Evolutionary conservation across 1,284 basidiomycete genomes (phyloP).

Genomic region (Ganoderma resinaceum): DNA sequence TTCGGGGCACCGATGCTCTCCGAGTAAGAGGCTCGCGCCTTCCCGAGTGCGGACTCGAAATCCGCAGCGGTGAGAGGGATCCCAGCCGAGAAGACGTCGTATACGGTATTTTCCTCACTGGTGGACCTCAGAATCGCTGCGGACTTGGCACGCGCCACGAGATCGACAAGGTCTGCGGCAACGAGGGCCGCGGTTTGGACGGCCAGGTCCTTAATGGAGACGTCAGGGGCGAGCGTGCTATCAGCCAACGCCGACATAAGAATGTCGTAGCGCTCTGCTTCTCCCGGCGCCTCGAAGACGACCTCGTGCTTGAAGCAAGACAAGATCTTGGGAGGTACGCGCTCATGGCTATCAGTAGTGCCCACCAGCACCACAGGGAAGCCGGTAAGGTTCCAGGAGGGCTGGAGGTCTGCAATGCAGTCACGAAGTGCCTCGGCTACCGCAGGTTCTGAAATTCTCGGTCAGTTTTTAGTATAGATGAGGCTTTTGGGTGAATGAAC

Average conservation of each 20-base stretch:
- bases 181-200: constrained; percentile 93
- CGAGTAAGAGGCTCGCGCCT: constrained; percentile 83
- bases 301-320: constrained; percentile 92
- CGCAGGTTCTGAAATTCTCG: constrained; percentile 57
- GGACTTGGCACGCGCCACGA: constrained; percentile 71
- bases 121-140: constrained; percentile 65
- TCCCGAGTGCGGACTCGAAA: constrained; percentile 78
- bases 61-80: constrained; percentile 72
- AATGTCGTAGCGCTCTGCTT: constrained; percentile 75
- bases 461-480: background rate
- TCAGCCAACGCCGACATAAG: constrained; percentile 58
- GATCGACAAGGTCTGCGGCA: constrained; percentile 81
- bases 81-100: constrained; percentile 50
- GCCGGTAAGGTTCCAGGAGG: constrained; percentile 63
- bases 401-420: constrained; percentile 63
- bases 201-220: constrained; percentile 77
- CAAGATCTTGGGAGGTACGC: constrained; percentile 72
- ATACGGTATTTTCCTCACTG: constrained; percentile 28
- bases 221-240: constrained; percentile 74
- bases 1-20: constrained; percentile 96
- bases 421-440: constrained; percentile 72
- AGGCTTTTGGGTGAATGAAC: constrained; percentile 7
- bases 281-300: constrained; percentile 82
- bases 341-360: constrained; percentile 75
- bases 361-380: constrained; percentile 80